A percentile compares a stretch with the other conserved stretches of the same genome.
Conservation (phyloP, 2,329 filamentous ascomycete species). For the Zopfia rhizophila region DNA sequence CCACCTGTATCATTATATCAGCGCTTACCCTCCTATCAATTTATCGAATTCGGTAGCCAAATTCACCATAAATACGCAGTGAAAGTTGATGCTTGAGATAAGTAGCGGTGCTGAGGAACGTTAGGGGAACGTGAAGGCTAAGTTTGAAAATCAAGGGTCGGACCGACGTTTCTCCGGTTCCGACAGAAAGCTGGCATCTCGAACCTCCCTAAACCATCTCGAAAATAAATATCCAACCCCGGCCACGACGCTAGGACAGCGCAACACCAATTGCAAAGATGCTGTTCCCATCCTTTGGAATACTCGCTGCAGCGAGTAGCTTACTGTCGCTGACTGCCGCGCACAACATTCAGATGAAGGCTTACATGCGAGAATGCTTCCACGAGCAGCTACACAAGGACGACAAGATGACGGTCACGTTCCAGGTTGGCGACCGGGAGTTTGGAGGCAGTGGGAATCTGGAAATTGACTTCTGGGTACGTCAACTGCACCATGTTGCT, state of each 20-base stretch:
- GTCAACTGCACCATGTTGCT: conserved; percentile 11
- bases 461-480: conserved; percentile 98
- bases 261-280: conserved; percentile 34
- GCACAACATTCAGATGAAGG: conserved; percentile 95
- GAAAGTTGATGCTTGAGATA: neutral
- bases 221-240: conserved; percentile 13
- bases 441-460: conserved; percentile 94
- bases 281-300: conserved; percentile 48
- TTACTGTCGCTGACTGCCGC: conserved; percentile 74
- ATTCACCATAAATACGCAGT: no score
- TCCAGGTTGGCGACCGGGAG: conserved; percentile 96
- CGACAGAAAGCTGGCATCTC: conserved; percentile 46
- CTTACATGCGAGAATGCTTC: conserved; percentile 97
- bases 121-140: conserved; percentile 1
- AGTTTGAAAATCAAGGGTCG: conserved; percentile 1
- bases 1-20: no score
- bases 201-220: conserved; percentile 21
- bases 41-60: no score
- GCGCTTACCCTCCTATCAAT: no score
- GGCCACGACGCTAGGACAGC: conserved; percentile 23
- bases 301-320: conserved; percentile 60
- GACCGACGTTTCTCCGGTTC: conserved; percentile 23
- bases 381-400: conserved; percentile 91
- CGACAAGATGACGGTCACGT: conserved; percentile 98
- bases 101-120: neutral